phyloP scores from a whole-genome alignment of 495 filamentous ascomycete genomes.

The Daldinia childiae region DNA sequence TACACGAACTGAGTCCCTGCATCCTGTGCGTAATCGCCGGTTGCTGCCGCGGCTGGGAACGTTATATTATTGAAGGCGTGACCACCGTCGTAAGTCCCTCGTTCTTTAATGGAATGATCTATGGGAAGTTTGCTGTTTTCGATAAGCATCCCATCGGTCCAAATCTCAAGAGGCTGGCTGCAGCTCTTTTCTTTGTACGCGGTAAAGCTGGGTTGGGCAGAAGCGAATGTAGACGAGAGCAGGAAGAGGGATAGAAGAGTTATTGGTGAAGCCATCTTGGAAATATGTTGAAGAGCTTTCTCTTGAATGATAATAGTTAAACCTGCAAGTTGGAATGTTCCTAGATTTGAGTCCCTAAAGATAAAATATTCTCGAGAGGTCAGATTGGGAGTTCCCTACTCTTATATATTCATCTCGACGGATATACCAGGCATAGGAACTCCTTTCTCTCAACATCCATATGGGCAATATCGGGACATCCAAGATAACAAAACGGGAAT shows the following conservation, averaged over 20 bases:
- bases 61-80: constrained; percentile 35
- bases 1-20: constrained; percentile 27
- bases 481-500: constrained; percentile 13
- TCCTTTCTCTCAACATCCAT: neutral
- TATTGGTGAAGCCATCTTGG: constrained; percentile 3
- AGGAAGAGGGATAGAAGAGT: constrained; percentile 11
- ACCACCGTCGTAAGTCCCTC: constrained; percentile 18
- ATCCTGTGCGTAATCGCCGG: constrained; percentile 9
- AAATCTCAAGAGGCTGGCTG: constrained; percentile 21
- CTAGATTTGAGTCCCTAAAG: constrained; percentile 6
- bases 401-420: constrained; percentile 23
- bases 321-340: neutral
- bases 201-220: constrained; percentile 13
- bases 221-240: constrained; percentile 15
- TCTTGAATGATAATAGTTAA: neutral
- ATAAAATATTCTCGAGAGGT: neutral
- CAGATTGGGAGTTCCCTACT: constrained; percentile 2
- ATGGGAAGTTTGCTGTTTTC: constrained; percentile 15
- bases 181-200: constrained; percentile 27
- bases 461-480: neutral
- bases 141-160: constrained; percentile 18
- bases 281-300: neutral
- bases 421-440: no score
- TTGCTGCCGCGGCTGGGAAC: constrained; percentile 21
- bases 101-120: constrained; percentile 22